Evolutionary conservation across 495 filamentous ascomycete genomes (phyloP).

Genomic region (Neurospora terricola): DNA sequence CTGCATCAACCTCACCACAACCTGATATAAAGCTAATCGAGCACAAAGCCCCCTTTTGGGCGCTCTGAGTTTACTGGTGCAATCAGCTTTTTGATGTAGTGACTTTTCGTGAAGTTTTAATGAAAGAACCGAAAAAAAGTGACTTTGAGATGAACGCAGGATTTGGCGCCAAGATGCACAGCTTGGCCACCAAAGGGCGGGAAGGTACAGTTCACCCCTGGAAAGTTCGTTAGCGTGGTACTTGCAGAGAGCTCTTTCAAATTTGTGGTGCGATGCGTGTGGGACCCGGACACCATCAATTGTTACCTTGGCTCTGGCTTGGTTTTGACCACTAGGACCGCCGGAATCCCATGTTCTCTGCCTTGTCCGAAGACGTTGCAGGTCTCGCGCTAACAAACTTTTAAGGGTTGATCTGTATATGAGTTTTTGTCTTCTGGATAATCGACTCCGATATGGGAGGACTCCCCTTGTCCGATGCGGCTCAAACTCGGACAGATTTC

Average conservation of each 20-base stretch:
- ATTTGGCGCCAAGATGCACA: too few species aligned
- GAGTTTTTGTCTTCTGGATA: background rate
- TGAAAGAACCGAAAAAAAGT: background rate
- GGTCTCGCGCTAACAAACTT: background rate
- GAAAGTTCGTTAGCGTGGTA: too few species aligned
- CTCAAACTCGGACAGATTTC: background rate
- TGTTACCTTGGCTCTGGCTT: background rate
- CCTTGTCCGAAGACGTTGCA: background rate
- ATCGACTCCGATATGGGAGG: too few species aligned
- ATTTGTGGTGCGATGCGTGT: too few species aligned
- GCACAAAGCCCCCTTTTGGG: background rate
- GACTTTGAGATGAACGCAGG: background rate
- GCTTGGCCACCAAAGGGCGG: too few species aligned
- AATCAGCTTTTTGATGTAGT: background rate
- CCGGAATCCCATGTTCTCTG: background rate
- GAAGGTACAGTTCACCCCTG: too few species aligned
- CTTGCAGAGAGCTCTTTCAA: too few species aligned
- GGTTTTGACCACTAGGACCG: background rate
- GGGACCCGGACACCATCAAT: too few species aligned
- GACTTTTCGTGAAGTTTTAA: background rate
- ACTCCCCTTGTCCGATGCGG: background rate
- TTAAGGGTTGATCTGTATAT: background rate
- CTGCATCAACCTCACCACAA: background rate
- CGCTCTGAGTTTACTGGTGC: background rate
- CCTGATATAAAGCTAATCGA: background rate